A percentile compares a stretch with the other conserved stretches of the same genome.
These are phyloP conservation scores for Avena eriantha DNA, from an alignment of 176 grass and related monocot species.

Conservation along the genomic window DNA sequence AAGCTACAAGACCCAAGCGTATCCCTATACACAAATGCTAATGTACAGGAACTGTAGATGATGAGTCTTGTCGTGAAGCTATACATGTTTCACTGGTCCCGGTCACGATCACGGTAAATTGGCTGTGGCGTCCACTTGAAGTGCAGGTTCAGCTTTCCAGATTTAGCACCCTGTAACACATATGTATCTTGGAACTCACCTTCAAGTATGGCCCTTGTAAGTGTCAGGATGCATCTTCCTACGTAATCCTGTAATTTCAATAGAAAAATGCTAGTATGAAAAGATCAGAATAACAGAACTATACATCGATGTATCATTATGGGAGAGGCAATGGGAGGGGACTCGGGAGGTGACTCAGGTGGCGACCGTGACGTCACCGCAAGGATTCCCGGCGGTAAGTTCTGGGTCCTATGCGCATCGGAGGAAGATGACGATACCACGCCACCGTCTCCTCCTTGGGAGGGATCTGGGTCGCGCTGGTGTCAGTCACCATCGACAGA, in stretches of 20 bases:
- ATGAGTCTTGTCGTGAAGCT: slow-evolving; percentile 17
- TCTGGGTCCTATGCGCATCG: too few species aligned
- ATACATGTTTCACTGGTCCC: slow-evolving; percentile 48
- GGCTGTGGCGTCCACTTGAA: slow-evolving; percentile 91
- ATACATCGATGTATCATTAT: too few species aligned
- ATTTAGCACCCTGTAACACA: slow-evolving; percentile 89
- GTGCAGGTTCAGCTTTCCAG: slow-evolving; percentile 84
- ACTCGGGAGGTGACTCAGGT: too few species aligned
- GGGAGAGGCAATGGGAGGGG: too few species aligned
- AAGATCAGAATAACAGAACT: slow-evolving; percentile 11
- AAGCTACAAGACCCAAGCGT: slow-evolving; percentile 1
- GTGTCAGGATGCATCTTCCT: slow-evolving; percentile 96
- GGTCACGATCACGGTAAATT: slow-evolving; percentile 76
- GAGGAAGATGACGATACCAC: too few species aligned
- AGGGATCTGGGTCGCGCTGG: too few species aligned
- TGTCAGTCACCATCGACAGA: too few species aligned
- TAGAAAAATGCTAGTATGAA: neutral
- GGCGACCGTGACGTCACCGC: too few species aligned
- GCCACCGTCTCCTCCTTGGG: too few species aligned
- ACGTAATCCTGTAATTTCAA: slow-evolving; percentile 72
- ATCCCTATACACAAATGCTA: slow-evolving; percentile 14
- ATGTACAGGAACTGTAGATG: slow-evolving; percentile 9
- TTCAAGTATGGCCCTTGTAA: slow-evolving; percentile 85
- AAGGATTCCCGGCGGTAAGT: too few species aligned
- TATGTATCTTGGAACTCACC: slow-evolving; percentile 81